phyloP scores from a whole-genome alignment of 345 rosid genomes.

The Gossypium sturtianum region DNA sequence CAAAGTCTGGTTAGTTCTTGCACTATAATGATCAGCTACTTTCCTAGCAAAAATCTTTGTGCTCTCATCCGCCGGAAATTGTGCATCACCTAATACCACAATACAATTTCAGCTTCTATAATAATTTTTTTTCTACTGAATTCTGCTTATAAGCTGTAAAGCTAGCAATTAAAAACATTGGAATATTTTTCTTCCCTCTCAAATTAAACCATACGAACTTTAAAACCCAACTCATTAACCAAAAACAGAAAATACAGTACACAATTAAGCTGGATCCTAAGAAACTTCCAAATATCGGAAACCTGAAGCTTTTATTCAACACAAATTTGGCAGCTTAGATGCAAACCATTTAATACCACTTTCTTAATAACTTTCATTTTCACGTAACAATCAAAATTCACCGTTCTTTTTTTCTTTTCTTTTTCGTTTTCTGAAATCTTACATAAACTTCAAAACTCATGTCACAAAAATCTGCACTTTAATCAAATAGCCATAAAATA shows the following conservation, averaged over 20 bases:
- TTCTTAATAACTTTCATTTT: background rate
- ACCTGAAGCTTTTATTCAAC: background rate
- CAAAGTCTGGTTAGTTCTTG: slow-evolving; percentile 92
- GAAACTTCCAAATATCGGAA: background rate
- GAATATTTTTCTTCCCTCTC: background rate
- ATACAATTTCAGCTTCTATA: slow-evolving; percentile 1
- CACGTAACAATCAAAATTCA: background rate
- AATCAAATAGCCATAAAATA: background rate
- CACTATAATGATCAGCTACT: slow-evolving; percentile 93
- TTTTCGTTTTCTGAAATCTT: background rate
- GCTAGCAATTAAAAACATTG: background rate
- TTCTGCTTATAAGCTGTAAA: slow-evolving; percentile 3
- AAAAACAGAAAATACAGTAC: background rate
- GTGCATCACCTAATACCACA: slow-evolving; percentile 45
- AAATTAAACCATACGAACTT: background rate
- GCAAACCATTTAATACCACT: slow-evolving; percentile 9
- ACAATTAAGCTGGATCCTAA: background rate
- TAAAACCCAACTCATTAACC: background rate
- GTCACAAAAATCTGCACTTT: background rate
- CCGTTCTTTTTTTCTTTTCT: background rate
- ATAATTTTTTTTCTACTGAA: background rate
- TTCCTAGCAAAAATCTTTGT: slow-evolving; percentile 58
- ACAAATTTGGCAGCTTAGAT: background rate
- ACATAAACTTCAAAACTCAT: background rate
- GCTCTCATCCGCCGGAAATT: slow-evolving; percentile 56